Evolutionary conservation across 208 protist genomes (phyloP), one percentile per base, ranked within the genome.

Genomic region (Leishmania amazonensis): DNA sequence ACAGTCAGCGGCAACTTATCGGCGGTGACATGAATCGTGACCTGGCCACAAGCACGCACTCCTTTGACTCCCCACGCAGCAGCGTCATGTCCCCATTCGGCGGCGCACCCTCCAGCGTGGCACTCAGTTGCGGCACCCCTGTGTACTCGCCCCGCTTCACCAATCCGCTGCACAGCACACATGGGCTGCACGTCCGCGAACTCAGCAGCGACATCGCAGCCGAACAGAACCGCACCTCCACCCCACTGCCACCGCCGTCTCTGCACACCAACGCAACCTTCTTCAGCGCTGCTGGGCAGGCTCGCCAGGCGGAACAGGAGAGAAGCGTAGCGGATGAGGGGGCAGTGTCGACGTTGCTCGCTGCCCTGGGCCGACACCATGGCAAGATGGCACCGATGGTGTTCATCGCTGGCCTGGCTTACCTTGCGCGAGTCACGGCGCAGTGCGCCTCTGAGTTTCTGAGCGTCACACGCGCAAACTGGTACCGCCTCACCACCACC

Each of bases 391-490:
- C 89, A 5, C 90, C 91, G 35, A 91, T 96, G 88, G 91, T 96
- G 24, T 90, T 97, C 78, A 92, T 96, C 67, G 92, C 86, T 31
- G 91, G 88, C 13, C 85, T 97, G 21, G 91, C 91, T 21, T 97
- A 97, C 85, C 81, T 97, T 49, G 90, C 91, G 17, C 89, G 91
- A 38, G 85, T 97, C 11, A 85, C 87, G 9, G 54, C 81, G 42
- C 89, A 85, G 35, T 94, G 87, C 85, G 78, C 64, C 71, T 89
- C 78, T 0, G 87, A 92, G 73, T 80, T 88, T 71, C 71, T 80
- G 57, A 89, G 90, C 79, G 84, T 97, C 42, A 96, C 94, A 7
- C 76, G 71, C 15, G 81, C 85, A 15, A 97, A 97, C 85, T 96
- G 93, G 92, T 96, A 95, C 76, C 88, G 91, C 42, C 81, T 96